Evolutionary conservation across 2,329 filamentous ascomycete genomes (phyloP), one percentile per base, ranked within the genome.

Genomic region (Ceratocystis lukuohia): DNA sequence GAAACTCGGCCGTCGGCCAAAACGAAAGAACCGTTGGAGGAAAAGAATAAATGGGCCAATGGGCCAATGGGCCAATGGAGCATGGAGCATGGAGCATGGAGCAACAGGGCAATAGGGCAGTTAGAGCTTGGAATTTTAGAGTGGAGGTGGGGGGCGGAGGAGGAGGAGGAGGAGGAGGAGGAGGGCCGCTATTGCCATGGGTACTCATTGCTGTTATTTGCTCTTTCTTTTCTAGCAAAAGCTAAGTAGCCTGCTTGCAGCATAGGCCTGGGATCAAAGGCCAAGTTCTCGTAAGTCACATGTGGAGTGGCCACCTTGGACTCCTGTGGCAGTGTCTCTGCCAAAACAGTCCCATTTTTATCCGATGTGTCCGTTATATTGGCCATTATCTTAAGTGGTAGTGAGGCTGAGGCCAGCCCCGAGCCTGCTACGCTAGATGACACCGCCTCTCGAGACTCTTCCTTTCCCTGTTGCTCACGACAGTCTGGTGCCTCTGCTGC

Each of bases 191-290:
- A 41, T 41, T 41, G 37, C 37, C 37, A 41, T 4, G 10, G 37
- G 37, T 15, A 41, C 37, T 41, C 10, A 41, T 41, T 12, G 37
- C 37, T 41, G 37, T 12, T 41, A 12, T 41, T 15, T 41, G 37
- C 37, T 4, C 28, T 45, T 15, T 44, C 22, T 45, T 12, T 7
- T 57, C 70, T 66, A 56, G 70, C 65, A 37, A 68, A 57, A 61
- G 70, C 69, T 64, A 79, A 71, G 61, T 79, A 79, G 5, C 77
- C 77, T 5, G 66, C 69, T 37, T 74, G 73, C 41, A 77, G 73
- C 59, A 79, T 70, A 7, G 71, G 70, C 20, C 74, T 71, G 20
- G 77, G 76, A 59, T 78, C 75, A 66, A 79, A 78, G 0, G 76
- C 77, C 33, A 78, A 71, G 62, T 77, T 74, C 69, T 77, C 73